Evolutionary conservation across 179 eudicot genomes (phyloP), one percentile per base, ranked within the genome.

Genomic region (Nepenthes alata): DNA sequence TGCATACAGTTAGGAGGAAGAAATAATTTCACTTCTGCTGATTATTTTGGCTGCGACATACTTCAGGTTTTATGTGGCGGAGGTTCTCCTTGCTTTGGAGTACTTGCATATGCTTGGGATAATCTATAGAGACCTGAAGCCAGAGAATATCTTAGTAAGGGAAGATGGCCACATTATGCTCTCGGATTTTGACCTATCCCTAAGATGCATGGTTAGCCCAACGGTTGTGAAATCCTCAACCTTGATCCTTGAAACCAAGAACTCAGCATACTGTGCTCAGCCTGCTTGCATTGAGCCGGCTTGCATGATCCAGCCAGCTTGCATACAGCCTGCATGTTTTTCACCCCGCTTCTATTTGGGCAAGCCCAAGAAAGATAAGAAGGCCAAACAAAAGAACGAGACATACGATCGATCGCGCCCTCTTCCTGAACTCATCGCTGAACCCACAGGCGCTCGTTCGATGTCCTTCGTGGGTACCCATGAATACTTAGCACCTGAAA

Each of bases 401-500:
- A 39, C 44, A 16, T 60, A 78, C 37, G 44, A 75, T 55, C 82
- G 73, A 73, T 72, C 62, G 4, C 60, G 59, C 16, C 67, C 73
- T 37, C 81, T 78, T n/a, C 86, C 80, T 0, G 86, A 81, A 67
- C 83, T 81, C 55, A 68, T 81, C 9, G 86, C 81, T 7, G 86
- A 81, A 53, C 86, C 86, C 7, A 78, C 86, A 53, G 74, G 63
- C 37, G 86, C 86, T 47, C 74, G 86, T 6, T 81, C 86, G 13
- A 81, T 81, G 86, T 81, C 86, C 7, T 81, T 81, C 41, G 86
- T 81, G 11, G 86, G 86, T 45, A 81, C 85, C 59, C 85, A 78
- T 44, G 85, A 78, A 69, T 80, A 80, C 68, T 59, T 80, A 35
- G 84, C 84, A 1, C 84, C 84, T 5, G 84, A 80, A 67, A 80